These are phyloP conservation scores for Epicoccum nigrum DNA, from an alignment of 2,329 filamentous ascomycete species.

Conservation along the genomic window DNA sequence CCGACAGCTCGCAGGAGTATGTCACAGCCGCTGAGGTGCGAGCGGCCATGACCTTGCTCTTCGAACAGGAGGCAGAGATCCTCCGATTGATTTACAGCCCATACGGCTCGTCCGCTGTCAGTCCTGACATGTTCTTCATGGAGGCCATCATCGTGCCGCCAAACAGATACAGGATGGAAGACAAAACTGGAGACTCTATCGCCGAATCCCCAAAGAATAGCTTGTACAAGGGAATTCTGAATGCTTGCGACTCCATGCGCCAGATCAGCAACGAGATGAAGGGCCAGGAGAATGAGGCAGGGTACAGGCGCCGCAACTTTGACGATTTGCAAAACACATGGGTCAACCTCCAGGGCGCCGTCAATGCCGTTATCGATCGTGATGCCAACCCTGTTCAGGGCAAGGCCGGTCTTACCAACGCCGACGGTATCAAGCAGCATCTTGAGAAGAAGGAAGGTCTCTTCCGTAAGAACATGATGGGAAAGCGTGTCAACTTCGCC, in stretches of 20 bases:
- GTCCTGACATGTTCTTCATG: constrained; percentile 92
- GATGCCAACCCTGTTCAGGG: constrained; percentile 84
- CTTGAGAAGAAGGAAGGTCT: constrained; percentile 98
- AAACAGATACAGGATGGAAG: constrained; percentile 88
- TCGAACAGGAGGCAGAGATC: constrained; percentile 85
- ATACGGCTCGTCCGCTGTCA: constrained; percentile 66
- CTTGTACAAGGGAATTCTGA: constrained; percentile 84
- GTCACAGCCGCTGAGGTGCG: constrained; percentile 84
- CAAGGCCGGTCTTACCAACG: constrained; percentile 75
- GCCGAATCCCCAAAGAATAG: constrained; percentile 88
- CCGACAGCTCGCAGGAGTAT: constrained; percentile 67
- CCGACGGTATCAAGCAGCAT: constrained; percentile 96
- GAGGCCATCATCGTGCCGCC: constrained; percentile 86
- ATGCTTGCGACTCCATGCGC: constrained; percentile 73
- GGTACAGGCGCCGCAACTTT: constrained; percentile 65
- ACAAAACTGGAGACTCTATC: constrained; percentile 79
- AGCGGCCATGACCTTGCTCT: constrained; percentile 77
- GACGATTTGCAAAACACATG: constrained; percentile 81
- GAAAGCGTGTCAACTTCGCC: constrained; percentile 98
- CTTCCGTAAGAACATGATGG: constrained; percentile 99
- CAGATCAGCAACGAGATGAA: constrained; percentile 75
- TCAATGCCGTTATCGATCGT: constrained; percentile 92
- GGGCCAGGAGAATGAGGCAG: constrained; percentile 49
- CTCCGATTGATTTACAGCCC: constrained; percentile 85
- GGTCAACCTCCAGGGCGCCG: constrained; percentile 81